Percentiles rank a stretch among this genome's conserved stretches.
phyloP scores from a whole-genome alignment of 306 rosid genomes.

The Astragalus glycyphyllos region DNA sequence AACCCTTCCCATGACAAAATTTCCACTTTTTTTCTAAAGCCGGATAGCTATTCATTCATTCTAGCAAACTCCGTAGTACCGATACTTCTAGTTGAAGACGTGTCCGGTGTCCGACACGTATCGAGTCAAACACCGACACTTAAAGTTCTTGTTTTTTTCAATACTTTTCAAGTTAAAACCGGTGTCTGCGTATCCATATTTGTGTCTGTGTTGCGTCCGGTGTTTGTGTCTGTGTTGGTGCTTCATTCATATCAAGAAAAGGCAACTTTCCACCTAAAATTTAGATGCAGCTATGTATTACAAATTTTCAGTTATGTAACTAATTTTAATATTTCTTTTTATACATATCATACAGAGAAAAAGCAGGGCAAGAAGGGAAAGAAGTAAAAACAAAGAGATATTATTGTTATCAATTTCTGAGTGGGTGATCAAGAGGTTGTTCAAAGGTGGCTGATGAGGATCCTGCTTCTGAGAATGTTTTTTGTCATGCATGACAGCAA shows the following conservation, averaged over 20 bases:
- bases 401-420: background rate
- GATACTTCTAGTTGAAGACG: background rate
- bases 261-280: background rate
- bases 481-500: slow-evolving; percentile 9
- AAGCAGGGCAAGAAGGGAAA: slow-evolving; percentile 59
- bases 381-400: slow-evolving; percentile 36
- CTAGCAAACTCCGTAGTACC: background rate
- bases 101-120: no score
- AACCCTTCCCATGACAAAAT: no score
- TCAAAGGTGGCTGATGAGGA: slow-evolving; percentile 12
- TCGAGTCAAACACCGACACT: no score
- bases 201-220: no score
- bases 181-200: no score
- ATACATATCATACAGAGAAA: slow-evolving; percentile 54
- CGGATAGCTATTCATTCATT: no score
- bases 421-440: slow-evolving; percentile 7
- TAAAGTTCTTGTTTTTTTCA: no score
- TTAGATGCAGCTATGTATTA: no score
- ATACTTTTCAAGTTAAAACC: no score
- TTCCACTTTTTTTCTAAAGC: no score
- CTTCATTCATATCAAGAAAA: no score
- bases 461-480: background rate
- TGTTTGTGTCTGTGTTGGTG: no score
- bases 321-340: background rate
- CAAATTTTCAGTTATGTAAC: background rate